A percentile compares a stretch with the other conserved stretches of the same genome.
Conservation (phyloP, 2,329 filamentous ascomycete genomes). For the Arthroderma uncinatum region DNA sequence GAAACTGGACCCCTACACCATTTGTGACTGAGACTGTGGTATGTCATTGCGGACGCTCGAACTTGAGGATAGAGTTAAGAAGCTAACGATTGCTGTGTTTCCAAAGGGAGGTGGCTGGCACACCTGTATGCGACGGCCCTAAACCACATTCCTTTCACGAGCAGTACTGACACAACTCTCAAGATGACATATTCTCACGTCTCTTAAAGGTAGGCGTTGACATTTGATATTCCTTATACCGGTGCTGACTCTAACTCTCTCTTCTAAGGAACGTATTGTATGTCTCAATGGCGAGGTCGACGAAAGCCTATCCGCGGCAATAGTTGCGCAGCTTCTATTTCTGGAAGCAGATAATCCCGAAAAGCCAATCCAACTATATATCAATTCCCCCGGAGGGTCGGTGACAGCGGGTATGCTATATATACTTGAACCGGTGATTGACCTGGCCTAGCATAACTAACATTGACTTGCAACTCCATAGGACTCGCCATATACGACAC, state of each 20-base stretch:
- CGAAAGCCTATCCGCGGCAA: constrained; percentile 79
- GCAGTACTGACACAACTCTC: constrained; percentile 19
- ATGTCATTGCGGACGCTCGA: constrained; percentile 25
- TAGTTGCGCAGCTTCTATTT: constrained; percentile 92
- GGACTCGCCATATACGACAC: constrained; percentile 87
- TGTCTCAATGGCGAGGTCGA: constrained; percentile 88
- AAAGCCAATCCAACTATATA: constrained; percentile 94
- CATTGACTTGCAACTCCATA: constrained; percentile 8
- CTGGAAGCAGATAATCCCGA: constrained; percentile 93
- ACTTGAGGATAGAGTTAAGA: background rate
- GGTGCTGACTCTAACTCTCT: background rate
- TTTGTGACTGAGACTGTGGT: constrained; percentile 47
- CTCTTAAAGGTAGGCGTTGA: constrained; percentile 52
- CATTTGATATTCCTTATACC: constrained; percentile 5
- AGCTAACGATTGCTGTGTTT: constrained; percentile 3
- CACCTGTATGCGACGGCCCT: constrained; percentile 51
- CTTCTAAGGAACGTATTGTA: constrained; percentile 69
- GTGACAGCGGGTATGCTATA: constrained; percentile 58
- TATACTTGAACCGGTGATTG: background rate
- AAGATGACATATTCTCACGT: constrained; percentile 74
- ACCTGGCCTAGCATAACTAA: background rate
- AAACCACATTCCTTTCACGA: constrained; percentile 5
- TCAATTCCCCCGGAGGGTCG: constrained; percentile 89
- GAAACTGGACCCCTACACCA: constrained; percentile 42
- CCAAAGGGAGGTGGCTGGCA: constrained; percentile 62